Base-by-base conservation (phyloP, 441 rosid genomes). In the Kokia cookei region DNA sequence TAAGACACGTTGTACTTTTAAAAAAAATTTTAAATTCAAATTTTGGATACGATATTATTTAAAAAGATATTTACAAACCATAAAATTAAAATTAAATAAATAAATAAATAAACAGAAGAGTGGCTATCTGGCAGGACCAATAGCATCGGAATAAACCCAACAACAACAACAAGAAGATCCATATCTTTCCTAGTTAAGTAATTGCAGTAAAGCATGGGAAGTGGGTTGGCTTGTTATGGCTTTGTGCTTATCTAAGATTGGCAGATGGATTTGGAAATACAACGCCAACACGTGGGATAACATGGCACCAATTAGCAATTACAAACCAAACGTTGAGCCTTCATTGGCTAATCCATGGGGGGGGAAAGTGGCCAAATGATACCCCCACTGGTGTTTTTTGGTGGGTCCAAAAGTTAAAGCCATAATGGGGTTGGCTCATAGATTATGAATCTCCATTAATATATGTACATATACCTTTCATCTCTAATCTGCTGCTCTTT, bases 261-360 rank as follows among this genome's bases (percentile, higher is more conserved):
- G 76, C 13, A 17, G 40, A 11, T 26, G 27, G 40, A 65, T 24
- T 59, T 12, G 14, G 15, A 51, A 64, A 77, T 64, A 60, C 45
- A 74, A 71, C 19, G 14, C 48, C 74, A 42, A 73, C 76, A 57
- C 76, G 75, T 73, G 80, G 82, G 72, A 43, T 53, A 65, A 13
- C 37, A 26, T 13, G 6, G 43, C 45, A 29, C 14, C 50, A 37
- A 12, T 29, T 3, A 29, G 35, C 35, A 19, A 27, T 7, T 29
- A 29, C 40, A 19, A 10, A 37, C 37, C 51, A 29, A 32, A 24
- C 66, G 74, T 17, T 64, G 24, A 47, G 69, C 69, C 65, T 72
- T 65, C 8, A 75, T 75, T 76, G 77, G 77, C 9, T 29, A 29
- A 75, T 63, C 69, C 40, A 22, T 54, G 4, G 22, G 27, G 32